phyloP scores from a whole-genome alignment of 805 yeast genomes.

The Cyberlindnera sargentensis region DNA sequence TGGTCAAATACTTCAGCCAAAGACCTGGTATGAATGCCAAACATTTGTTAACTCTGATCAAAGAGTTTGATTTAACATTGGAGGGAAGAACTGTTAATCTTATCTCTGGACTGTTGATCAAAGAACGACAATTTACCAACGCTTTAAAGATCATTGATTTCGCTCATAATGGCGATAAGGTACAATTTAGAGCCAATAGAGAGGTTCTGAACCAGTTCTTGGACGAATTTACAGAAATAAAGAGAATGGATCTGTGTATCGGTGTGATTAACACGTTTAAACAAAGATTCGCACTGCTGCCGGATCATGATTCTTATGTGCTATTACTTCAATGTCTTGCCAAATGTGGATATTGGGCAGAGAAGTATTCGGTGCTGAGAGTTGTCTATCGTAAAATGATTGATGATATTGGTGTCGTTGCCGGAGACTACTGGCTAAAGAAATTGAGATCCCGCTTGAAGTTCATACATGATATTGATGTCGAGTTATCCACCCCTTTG shows the following conservation, averaged over 20 bases:
- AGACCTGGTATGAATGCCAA: conserved; percentile 5
- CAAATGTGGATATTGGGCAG: conserved; percentile 25
- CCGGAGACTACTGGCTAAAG: conserved; percentile 23
- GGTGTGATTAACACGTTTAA: conserved; percentile 28
- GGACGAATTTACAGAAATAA: conserved; percentile 24
- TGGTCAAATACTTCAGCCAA: conserved; percentile 20
- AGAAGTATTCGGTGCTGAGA: conserved; percentile 20
- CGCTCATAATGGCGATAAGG: conserved; percentile 8
- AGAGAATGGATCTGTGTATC: conserved; percentile 30
- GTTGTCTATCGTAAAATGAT: conserved; percentile 21
- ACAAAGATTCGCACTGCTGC: conserved; percentile 20
- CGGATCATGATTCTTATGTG: conserved; percentile 27
- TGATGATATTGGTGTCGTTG: conserved; percentile 10
- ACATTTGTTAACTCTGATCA: conserved; percentile 11
- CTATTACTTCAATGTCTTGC: conserved; percentile 29
- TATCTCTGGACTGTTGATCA: conserved; percentile 21
- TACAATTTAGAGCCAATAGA: conserved; percentile 12
- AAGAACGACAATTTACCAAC: conserved; percentile 22
- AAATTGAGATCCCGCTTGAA: conserved; percentile 17
- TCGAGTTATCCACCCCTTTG: conserved; percentile 14
- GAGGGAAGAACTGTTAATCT: conserved; percentile 21
- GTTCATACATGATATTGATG: conserved; percentile 12
- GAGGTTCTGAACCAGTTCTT: conserved; percentile 25
- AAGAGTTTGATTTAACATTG: conserved; percentile 19
- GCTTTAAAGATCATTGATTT: conserved; percentile 24